Evolutionary conservation across 352 stramenopile species (phyloP).

Genomic region (Pythium folliculosum): DNA sequence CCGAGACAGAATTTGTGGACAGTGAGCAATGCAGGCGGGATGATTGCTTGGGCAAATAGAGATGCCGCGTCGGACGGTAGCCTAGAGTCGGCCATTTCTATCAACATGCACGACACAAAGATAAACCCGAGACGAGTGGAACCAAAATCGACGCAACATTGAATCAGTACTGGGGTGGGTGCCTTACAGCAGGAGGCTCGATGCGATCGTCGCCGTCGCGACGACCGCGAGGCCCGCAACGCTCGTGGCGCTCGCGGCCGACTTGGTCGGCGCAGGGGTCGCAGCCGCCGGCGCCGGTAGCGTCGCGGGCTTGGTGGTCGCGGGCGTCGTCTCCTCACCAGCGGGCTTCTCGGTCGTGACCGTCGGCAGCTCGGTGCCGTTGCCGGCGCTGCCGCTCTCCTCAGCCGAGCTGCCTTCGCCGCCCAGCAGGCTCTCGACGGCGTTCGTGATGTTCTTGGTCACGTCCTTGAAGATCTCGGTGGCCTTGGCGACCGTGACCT

Average conservation of each 20-base stretch:
- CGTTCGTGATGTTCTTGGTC: slow-evolving; percentile 4
- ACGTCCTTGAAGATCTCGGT: slow-evolving; percentile 13
- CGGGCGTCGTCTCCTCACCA: neutral
- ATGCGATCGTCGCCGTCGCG: neutral
- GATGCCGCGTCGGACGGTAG: too few species aligned
- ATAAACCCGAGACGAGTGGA: too few species aligned
- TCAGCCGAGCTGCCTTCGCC: neutral
- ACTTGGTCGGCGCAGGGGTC: slow-evolving; percentile 6
- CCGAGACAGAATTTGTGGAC: too few species aligned
- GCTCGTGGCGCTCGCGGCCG: neutral
- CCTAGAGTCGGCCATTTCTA: too few species aligned
- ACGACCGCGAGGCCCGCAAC: neutral
- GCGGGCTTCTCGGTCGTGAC: neutral
- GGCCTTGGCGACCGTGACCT: neutral
- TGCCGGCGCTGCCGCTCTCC: neutral
- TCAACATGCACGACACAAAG: too few species aligned
- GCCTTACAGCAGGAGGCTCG: neutral
- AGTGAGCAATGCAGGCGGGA: too few species aligned
- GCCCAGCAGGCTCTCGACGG: neutral
- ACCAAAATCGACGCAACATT: neutral
- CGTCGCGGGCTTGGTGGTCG: neutral
- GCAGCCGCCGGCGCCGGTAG: neutral
- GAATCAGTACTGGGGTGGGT: neutral
- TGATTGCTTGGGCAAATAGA: too few species aligned
- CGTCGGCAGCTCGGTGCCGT: neutral